Base-by-base conservation (phyloP, 805 yeast genomes). In the Wickerhamomyces bisporus region DNA sequence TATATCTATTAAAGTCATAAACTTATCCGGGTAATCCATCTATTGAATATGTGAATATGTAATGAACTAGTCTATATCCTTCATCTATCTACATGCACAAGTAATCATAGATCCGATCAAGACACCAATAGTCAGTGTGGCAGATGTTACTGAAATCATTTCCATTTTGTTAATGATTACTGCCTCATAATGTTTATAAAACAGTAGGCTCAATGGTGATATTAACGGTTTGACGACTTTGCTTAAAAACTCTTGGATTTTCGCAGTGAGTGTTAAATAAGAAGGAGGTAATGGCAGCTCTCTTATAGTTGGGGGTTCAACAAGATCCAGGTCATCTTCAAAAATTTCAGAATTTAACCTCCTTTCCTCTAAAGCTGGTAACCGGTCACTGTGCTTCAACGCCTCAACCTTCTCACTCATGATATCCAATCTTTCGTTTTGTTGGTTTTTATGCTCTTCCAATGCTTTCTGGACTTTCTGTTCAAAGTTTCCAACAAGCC, bases 401-500 rank as follows among this genome's bases (percentile, higher is more conserved):
- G 38, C 43, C 35, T 53, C 56, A 32, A 53, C 47, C 39, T 51
- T 50, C 13, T 41, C 42, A 34, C 47, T 51, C 55, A 52, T 54
- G 10, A 47, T 36, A 32, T 58, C 60, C 25, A 62, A 31, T 29
- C 51, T 55, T 29, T 46, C 47, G 33, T 50, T 54, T 38, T 62
- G 68, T 17, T 49, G 45, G 8, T 34, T 28, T 4, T 57, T 33
- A 32, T 61, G 55, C 15, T 66, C 62, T 3, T 66, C 71, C 16
- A 81, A 57, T 3, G 75, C 70, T 7, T 64, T 69, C 46, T 71
- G 77, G 11, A 89, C 94, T 53, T 82, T 85, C 18, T 71, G 78
- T 51, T 91, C 96, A 62, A 93, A 93, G 1, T 88, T 76, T 10
- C 77, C 77, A 16, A 91, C 94, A 43, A 93, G 64, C 40, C 89